Evolutionary conservation across 2,329 filamentous ascomycete genomes (phyloP).

Genomic region (Colletotrichum camelliae): DNA sequence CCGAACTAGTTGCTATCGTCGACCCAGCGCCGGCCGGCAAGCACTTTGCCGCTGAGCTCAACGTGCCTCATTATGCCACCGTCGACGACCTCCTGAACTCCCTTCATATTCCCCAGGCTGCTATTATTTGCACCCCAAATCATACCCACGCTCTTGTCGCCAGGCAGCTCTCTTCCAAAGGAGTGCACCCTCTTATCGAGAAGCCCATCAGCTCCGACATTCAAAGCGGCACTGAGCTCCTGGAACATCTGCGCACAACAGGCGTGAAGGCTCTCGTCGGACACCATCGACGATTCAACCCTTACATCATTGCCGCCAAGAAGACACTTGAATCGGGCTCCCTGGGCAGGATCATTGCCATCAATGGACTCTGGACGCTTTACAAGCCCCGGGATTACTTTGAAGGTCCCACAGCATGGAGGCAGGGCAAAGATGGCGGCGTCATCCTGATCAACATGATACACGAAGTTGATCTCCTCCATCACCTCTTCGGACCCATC

Average conservation of each 20-base stretch:
- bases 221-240: conserved; percentile 35
- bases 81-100: conserved; percentile 48
- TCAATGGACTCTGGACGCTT: conserved; percentile 60
- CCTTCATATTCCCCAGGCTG: conserved; percentile 48
- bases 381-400: conserved; percentile 60
- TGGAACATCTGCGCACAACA: conserved; percentile 29
- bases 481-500: conserved; percentile 61
- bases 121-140: conserved; percentile 66
- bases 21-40: conserved; percentile 29
- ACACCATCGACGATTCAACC: conserved; percentile 66
- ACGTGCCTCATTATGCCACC: conserved; percentile 29
- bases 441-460: conserved; percentile 63
- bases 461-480: conserved; percentile 65
- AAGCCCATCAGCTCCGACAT: conserved; percentile 58
- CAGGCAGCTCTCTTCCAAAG: conserved; percentile 49
- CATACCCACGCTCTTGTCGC: conserved; percentile 59
- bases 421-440: conserved; percentile 44
- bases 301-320: conserved; percentile 56
- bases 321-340: conserved; percentile 39
- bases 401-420: conserved; percentile 44
- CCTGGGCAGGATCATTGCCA: conserved; percentile 53
- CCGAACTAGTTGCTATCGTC: conserved; percentile 33
- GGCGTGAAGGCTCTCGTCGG: conserved; percentile 56
- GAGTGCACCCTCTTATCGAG: conserved; percentile 61
- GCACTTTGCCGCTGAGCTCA: conserved; percentile 26